phyloP scores from a whole-genome alignment of 176 grass and related monocot genomes.

The Saccharum officinarum region DNA sequence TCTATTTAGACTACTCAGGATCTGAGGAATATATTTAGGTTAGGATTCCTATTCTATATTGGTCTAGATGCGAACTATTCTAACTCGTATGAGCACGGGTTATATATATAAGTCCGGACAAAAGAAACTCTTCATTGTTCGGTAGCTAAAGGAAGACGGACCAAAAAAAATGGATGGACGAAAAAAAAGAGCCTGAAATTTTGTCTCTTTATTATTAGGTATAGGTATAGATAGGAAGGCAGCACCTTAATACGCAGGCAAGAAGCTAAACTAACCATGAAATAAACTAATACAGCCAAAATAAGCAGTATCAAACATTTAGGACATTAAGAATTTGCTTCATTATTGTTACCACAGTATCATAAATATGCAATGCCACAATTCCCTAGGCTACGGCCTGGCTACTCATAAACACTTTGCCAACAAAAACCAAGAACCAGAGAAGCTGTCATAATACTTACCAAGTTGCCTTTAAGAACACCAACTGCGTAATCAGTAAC shows the following conservation, averaged over 20 bases:
- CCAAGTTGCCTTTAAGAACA: slow-evolving; percentile 70
- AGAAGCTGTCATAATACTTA: slow-evolving; percentile 33
- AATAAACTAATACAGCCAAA: slow-evolving; percentile 12
- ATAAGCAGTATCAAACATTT: not conserved
- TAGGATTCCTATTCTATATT: too few relatives aligned
- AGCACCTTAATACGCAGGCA: slow-evolving; percentile 15
- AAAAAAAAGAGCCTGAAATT: too few relatives aligned
- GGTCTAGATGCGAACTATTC: too few relatives aligned
- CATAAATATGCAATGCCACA: not conserved
- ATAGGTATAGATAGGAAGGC: not conserved
- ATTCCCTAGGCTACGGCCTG: not conserved
- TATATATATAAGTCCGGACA: too few relatives aligned
- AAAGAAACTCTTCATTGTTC: too few relatives aligned
- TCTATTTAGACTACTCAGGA: too few relatives aligned
- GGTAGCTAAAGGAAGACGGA: too few relatives aligned
- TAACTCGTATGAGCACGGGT: too few relatives aligned
- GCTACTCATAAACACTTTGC: not conserved
- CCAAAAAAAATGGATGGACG: too few relatives aligned
- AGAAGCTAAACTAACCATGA: not conserved
- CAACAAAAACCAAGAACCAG: not conserved
- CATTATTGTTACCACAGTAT: not conserved
- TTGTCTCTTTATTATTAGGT: too few relatives aligned
- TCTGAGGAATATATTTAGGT: too few relatives aligned
- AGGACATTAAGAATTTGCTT: not conserved
- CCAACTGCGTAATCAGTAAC: slow-evolving; percentile 76